A percentile compares a stretch with the other conserved stretches of the same genome.
Evolutionary conservation across 768 basidiomycete genomes (phyloP).

Genomic region (Rhizopogon vesiculosus): DNA sequence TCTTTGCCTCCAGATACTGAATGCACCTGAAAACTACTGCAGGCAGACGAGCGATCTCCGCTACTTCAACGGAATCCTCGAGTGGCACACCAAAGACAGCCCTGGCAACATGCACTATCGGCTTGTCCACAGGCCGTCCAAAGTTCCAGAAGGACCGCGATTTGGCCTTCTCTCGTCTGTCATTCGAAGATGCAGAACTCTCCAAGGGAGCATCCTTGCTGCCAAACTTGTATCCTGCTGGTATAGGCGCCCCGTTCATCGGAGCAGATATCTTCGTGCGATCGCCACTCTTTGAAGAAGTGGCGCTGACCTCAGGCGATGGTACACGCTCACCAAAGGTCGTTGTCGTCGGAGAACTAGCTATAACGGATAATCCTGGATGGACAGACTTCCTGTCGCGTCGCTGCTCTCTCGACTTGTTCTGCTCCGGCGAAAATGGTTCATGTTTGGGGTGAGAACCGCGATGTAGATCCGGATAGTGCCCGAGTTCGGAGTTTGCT

Average conservation of each 20-base stretch:
- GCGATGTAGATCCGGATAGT: conserved; percentile 61
- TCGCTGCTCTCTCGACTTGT: conserved; percentile 44
- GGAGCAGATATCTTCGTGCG: conserved; percentile 90
- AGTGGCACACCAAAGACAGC: conserved; percentile 88
- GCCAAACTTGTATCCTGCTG: conserved; percentile 88
- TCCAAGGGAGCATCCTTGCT: conserved; percentile 58
- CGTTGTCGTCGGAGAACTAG: conserved; percentile 38
- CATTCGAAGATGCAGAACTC: conserved; percentile 35
- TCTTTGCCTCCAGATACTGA: conserved; percentile 89
- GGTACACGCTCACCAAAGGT: conserved; percentile 33
- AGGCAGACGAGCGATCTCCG: conserved; percentile 86
- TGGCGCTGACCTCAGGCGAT: conserved; percentile 46
- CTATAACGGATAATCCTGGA: conserved; percentile 47
- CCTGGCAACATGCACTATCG: conserved; percentile 42
- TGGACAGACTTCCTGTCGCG: conserved; percentile 62
- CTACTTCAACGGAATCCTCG: conserved; percentile 83
- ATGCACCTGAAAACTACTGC: conserved; percentile 95
- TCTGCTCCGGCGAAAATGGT: conserved; percentile 50
- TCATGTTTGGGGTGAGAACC: conserved; percentile 29
- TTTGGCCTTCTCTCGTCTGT: conserved; percentile 89
- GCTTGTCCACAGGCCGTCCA: conserved; percentile 54
- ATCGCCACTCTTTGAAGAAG: conserved; percentile 49
- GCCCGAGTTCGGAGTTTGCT: conserved; percentile 78
- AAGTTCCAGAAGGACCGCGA: conserved; percentile 94
- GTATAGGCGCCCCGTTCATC: conserved; percentile 78